A percentile compares a stretch with the other conserved stretches of the same genome.
phyloP scores from a whole-genome alignment of 2,329 filamentous ascomycete species.

The Colletotrichum sp. region DNA sequence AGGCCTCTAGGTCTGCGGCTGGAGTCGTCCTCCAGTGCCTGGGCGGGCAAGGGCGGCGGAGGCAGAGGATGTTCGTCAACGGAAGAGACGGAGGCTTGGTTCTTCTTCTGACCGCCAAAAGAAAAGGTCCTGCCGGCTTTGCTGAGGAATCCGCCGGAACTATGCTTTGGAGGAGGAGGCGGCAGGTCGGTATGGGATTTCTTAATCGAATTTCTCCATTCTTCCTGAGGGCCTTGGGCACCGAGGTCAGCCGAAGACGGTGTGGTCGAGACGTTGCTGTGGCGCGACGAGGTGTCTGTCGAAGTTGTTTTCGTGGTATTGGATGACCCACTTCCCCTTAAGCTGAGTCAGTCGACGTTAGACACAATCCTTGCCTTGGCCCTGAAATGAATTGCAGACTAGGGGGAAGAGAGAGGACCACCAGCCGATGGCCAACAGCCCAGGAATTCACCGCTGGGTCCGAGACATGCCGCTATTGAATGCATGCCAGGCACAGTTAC shows the following conservation, averaged over 20 bases:
- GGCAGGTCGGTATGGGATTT: constrained; percentile 44
- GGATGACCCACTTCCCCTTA: constrained; percentile 63
- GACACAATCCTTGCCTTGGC: constrained; percentile 25
- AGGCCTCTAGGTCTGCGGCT: constrained; percentile 50
- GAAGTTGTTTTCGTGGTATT: constrained; percentile 66
- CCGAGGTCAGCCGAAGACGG: constrained; percentile 59
- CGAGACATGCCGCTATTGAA: constrained; percentile 22
- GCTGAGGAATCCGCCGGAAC: constrained; percentile 53
- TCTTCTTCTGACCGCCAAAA: constrained; percentile 62
- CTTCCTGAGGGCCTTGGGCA: constrained; percentile 40
- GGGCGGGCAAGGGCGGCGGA: constrained; percentile 41
- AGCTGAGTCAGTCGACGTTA: constrained; percentile 40
- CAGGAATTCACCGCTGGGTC: constrained; percentile 10
- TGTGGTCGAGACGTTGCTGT: constrained; percentile 66
- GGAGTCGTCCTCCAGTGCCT: constrained; percentile 33
- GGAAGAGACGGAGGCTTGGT: constrained; percentile 40
- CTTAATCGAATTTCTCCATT: constrained; percentile 40
- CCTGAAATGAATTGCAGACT: constrained; percentile 24
- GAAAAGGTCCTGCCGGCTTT: constrained; percentile 64
- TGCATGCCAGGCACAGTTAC: not conserved
- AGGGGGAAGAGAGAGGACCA: constrained; percentile 13
- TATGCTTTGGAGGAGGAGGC: constrained; percentile 50
- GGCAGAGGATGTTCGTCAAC: constrained; percentile 38
- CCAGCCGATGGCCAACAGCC: not conserved
- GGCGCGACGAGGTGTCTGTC: constrained; percentile 64